Evolutionary conservation across 202 grass and related monocot genomes (phyloP).

Genomic region (Schoenoplectus tabernaemontani): DNA sequence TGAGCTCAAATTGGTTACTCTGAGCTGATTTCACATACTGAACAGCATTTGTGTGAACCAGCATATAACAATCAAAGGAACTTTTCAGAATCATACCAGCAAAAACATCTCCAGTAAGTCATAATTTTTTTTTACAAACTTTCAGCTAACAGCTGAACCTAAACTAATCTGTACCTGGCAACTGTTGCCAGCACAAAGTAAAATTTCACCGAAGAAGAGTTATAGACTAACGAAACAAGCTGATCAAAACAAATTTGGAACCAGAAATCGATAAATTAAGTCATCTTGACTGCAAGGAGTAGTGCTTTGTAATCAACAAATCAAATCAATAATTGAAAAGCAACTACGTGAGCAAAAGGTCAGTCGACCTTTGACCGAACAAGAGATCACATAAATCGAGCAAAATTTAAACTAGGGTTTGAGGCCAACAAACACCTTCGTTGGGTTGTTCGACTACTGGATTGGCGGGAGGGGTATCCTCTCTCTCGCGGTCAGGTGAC

Average conservation of each 20-base stretch:
- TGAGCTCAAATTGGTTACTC: not conserved
- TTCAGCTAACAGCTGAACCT: not conserved
- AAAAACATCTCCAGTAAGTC: not conserved
- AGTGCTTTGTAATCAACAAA: slow-evolving; percentile 7
- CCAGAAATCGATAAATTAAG: not conserved
- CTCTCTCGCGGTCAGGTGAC: slow-evolving; percentile 5
- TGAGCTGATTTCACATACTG: not conserved
- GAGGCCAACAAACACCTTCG: slow-evolving; percentile 2
- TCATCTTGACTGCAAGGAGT: not conserved
- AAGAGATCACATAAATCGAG: not conserved
- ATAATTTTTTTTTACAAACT: not conserved
- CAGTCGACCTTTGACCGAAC: not conserved
- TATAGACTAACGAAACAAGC: not conserved
- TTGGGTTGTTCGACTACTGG: not conserved
- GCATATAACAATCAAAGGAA: not conserved
- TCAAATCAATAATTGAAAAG: not conserved
- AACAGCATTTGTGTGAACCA: not conserved
- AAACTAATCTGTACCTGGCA: not conserved
- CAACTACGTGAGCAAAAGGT: not conserved
- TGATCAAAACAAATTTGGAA: not conserved
- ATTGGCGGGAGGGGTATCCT: not conserved
- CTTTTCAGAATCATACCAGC: not conserved
- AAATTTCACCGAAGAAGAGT: not conserved
- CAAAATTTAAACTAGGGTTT: slow-evolving; percentile 14
- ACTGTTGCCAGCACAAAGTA: not conserved